Evolutionary conservation across 2,329 filamentous ascomycete genomes (phyloP).

Genomic region (Pseudogymnoascus sp.): DNA sequence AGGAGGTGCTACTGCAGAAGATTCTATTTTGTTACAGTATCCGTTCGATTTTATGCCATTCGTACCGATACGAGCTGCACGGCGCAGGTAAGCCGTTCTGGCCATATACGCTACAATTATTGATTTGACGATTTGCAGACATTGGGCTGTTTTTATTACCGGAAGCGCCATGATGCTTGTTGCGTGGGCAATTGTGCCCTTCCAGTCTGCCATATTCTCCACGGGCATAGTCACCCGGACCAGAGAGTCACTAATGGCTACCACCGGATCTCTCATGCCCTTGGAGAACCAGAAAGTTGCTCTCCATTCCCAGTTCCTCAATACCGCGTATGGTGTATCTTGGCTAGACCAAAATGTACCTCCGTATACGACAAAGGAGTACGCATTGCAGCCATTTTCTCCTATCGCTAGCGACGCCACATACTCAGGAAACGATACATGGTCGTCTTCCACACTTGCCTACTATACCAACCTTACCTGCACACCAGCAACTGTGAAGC

Average conservation of each 20-base stretch:
- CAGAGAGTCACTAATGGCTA: not conserved
- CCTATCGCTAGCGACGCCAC: not conserved
- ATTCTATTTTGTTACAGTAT: conserved; percentile 46
- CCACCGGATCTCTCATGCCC: conserved; percentile 23
- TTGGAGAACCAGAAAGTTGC: conserved; percentile 23
- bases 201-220: conserved; percentile 47
- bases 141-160: conserved; percentile 45
- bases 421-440: conserved; percentile 10
- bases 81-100: conserved; percentile 21
- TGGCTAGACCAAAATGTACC: conserved; percentile 39
- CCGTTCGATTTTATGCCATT: conserved; percentile 40
- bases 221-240: conserved; percentile 25
- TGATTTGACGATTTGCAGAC: conserved; percentile 26
- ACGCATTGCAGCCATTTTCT: conserved; percentile 36
- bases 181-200: conserved; percentile 46
- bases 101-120: conserved; percentile 7
- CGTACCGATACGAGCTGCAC: conserved; percentile 34
- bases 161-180: conserved; percentile 42
- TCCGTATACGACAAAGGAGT: conserved; percentile 35
- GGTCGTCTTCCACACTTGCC: conserved; percentile 24
- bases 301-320: conserved; percentile 32
- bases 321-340: conserved; percentile 37
- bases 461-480: conserved; percentile 33
- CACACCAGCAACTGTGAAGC: conserved; percentile 25
- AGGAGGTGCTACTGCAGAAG: conserved; percentile 33